These are phyloP conservation scores for Dendrobium officinale DNA, from an alignment of 106 monocot genomes.

Conservation along the genomic window DNA sequence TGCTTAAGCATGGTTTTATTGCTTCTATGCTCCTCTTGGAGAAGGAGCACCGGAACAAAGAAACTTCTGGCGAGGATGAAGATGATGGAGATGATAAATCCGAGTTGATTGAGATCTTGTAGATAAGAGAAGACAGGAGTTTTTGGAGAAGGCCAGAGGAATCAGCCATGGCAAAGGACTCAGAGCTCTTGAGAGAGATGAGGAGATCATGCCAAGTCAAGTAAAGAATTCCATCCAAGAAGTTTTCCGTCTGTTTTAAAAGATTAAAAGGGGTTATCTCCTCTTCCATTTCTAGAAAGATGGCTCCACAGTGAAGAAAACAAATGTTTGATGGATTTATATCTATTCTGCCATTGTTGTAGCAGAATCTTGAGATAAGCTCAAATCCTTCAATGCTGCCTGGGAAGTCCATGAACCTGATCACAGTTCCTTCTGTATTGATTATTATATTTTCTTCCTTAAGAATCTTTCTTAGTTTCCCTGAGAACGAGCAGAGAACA, in stretches of 20 bases:
- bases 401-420: constrained; percentile 57
- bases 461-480: constrained; percentile 39
- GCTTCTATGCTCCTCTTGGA: constrained; percentile 35
- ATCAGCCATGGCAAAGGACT: constrained; percentile 31
- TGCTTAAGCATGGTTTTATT: not conserved
- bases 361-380: constrained; percentile 57
- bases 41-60: constrained; percentile 19
- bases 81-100: constrained; percentile 21
- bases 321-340: constrained; percentile 39
- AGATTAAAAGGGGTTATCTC: constrained; percentile 42
- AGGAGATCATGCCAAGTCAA: constrained; percentile 70
- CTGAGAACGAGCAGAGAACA: constrained; percentile 46
- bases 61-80: constrained; percentile 47
- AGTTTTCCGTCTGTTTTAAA: constrained; percentile 37
- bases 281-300: constrained; percentile 53
- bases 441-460: constrained; percentile 34
- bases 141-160: constrained; percentile 41
- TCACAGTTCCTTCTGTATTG: constrained; percentile 5
- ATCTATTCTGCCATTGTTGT: constrained; percentile 43
- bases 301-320: constrained; percentile 41
- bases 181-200: constrained; percentile 40
- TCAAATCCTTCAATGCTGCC: constrained; percentile 59
- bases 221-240: constrained; percentile 53
- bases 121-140: constrained; percentile 45
- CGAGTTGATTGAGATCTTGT: constrained; percentile 48